Evolutionary conservation across 169 alveolate genomes (phyloP), one percentile per base, ranked within the genome.

Genomic region (Neospora caninum): DNA sequence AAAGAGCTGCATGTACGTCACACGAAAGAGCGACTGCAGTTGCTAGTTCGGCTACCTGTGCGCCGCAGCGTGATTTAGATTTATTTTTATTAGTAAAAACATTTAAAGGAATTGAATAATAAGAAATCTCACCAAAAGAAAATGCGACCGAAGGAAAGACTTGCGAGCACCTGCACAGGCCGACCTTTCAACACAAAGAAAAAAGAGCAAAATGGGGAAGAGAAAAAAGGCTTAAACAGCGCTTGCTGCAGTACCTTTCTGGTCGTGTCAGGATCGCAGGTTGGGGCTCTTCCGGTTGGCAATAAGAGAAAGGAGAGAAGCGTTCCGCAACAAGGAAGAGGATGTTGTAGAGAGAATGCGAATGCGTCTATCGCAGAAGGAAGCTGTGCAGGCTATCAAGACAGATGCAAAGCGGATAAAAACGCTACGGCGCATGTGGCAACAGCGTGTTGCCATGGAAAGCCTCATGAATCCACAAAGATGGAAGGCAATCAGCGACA

Each of bases 1-100:
- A 97, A 97, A 70, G 93, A 88, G 87, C 92, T 97, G 93, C 97
- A 98, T 95, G 97, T 95, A 78, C 97, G 87, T 96, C 38, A 16
- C 69, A 39, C 42, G 18, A 42, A 82, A 34, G 25, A 29, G 67
- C 20, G 64, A 16, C 16, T 36, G 49, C 42, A 41, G 53, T 36
- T 70, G 42, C 34, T 1, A 36, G 58, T 13, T 49, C 58, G 58
- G 58, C 58, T 49, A 22, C 58, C 18, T 49, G 0, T 22, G 18
- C 58, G 9, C 0, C 9, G 18, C 18, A 49, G 6, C n/a, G n/a
- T n/a, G n/a, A n/a, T n/a, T n/a, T n/a, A n/a, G n/a, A n/a, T n/a
- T n/a, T n/a, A n/a, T n/a, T n/a, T n/a, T n/a, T n/a, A n/a, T n/a
- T n/a, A n/a, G n/a, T n/a, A n/a, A n/a, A n/a, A n/a, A n/a, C n/a